phyloP scores from a whole-genome alignment of 306 rosid species.

The Lagenaria siceraria region DNA sequence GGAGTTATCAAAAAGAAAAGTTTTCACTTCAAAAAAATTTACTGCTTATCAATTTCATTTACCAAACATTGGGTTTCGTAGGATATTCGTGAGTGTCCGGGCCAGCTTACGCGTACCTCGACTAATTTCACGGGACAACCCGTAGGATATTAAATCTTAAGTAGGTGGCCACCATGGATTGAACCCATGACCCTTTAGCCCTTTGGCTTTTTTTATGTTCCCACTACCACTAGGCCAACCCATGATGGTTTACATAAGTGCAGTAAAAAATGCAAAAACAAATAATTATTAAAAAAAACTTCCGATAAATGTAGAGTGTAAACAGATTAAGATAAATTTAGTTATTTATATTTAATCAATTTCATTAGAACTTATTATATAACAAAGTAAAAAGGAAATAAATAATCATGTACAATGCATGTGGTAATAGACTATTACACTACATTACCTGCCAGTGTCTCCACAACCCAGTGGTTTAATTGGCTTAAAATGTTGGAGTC shows the following conservation, averaged over 20 bases:
- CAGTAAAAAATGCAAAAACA: neutral
- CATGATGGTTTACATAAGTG: neutral
- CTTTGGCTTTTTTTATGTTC: too few relatives aligned
- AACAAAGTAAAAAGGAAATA: neutral
- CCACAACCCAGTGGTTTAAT: constrained; percentile 90
- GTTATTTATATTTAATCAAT: neutral
- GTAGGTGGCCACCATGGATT: too few relatives aligned
- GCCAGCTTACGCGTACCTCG: too few relatives aligned
- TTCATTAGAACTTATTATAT: neutral
- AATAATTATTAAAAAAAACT: neutral
- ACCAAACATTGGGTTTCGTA: neutral
- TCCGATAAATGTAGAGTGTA: neutral
- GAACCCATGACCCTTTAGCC: too few relatives aligned
- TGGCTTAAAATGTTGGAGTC: constrained; percentile 76
- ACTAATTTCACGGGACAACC: too few relatives aligned
- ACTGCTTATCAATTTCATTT: neutral
- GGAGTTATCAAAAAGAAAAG: neutral
- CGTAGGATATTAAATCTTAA: too few relatives aligned
- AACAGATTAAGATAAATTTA: neutral
- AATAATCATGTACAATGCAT: neutral
- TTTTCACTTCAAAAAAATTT: neutral
- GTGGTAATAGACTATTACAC: neutral
- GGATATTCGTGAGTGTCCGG: too few relatives aligned
- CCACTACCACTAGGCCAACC: too few relatives aligned
- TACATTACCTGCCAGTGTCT: constrained; percentile 85